Base-by-base conservation (phyloP, 1,284 basidiomycete species). In the Ustilago crameri region DNA sequence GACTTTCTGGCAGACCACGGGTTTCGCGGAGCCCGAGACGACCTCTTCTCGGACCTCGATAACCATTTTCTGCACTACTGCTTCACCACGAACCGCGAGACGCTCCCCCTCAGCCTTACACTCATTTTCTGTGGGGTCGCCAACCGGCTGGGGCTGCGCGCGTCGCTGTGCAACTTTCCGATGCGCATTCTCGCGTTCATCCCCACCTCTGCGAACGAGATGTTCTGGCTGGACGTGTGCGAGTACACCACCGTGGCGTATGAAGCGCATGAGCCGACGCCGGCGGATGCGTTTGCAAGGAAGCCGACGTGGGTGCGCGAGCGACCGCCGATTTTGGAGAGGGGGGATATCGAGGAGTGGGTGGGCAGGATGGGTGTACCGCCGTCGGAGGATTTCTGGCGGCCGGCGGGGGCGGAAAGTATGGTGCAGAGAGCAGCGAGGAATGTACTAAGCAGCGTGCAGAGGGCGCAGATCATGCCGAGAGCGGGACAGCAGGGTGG, bases 51-150 rank as follows among this genome's bases (percentile, higher is more conserved):
- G 8, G 65, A 76, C 32, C 61, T 76, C 14, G 67, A 76, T 53
- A 76, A 76, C 24, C 68, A 68, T 41, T 75, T 75, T 24, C 45
- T 75, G 4, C 64, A 75, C 34, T 47, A 54, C 18, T 75, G 68
- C 50, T 62, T 75, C 48, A 60, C 71, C 20, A 68, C 73, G 24
- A 68, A 70, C 23, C 63, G 74, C 34, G 62, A 76, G 48, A 66
- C 62, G 5, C 60, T 71, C 4, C 72, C 74, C 1, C 52, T 76
- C 23, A 61, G 42, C 41, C 50, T 76, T 10, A 68, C 68, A 0
- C 26, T 73, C 35, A 67, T 76, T 47, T 76, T 75, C 24, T 74
- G 74, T 35, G 62, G 63, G 23, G 27, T 76, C 12, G 60, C 74
- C 24, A 71, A 65, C 34, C 56, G 74, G 12, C 62, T 76, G 9